Percentiles rank a stretch among this genome's conserved stretches.
Evolutionary conservation across 2,329 filamentous ascomycete species (phyloP).

Genomic region (Botryotinia calthae): DNA sequence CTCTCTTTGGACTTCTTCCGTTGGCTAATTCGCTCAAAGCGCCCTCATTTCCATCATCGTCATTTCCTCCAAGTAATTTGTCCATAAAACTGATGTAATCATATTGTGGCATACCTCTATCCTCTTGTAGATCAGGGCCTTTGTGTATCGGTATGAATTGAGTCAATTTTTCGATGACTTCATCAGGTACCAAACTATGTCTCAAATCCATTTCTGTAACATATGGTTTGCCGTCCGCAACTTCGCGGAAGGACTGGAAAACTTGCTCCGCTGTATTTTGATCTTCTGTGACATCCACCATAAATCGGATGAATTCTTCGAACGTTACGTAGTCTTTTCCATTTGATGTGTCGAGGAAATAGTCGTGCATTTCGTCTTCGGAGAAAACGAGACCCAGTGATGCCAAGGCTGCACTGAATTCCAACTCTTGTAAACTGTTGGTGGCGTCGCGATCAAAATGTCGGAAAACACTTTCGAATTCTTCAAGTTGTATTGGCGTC

Average conservation of each 20-base stretch:
- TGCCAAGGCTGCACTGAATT: conserved; percentile 94
- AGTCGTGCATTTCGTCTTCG: conserved; percentile 96
- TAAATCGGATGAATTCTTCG: conserved; percentile 98
- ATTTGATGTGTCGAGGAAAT: conserved; percentile 82
- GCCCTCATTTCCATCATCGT: conserved; percentile 30
- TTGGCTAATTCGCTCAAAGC: conserved; percentile 33
- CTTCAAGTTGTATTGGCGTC: conserved; percentile 95
- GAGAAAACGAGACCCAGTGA: conserved; percentile 94
- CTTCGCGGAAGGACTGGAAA: conserved; percentile 95
- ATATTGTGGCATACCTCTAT: conserved; percentile 81
- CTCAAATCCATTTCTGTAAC: conserved; percentile 96
- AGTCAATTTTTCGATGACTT: conserved; percentile 90
- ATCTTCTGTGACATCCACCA: conserved; percentile 98
- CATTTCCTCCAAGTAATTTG: conserved; percentile 57
- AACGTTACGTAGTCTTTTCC: conserved; percentile 83
- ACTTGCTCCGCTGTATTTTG: conserved; percentile 99
- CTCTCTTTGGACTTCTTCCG: conserved; percentile 30
- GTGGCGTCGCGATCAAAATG: conserved; percentile 94
- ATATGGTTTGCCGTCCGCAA: conserved; percentile 97
- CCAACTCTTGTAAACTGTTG: conserved; percentile 87
- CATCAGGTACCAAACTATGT: conserved; percentile 92
- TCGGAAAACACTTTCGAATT: conserved; percentile 97
- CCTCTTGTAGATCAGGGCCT: conserved; percentile 82
- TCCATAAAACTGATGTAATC: conserved; percentile 99
- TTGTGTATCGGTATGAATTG: conserved; percentile 81